phyloP scores from a whole-genome alignment of 2,329 filamentous ascomycete genomes.

The Arthroderma sp. region DNA sequence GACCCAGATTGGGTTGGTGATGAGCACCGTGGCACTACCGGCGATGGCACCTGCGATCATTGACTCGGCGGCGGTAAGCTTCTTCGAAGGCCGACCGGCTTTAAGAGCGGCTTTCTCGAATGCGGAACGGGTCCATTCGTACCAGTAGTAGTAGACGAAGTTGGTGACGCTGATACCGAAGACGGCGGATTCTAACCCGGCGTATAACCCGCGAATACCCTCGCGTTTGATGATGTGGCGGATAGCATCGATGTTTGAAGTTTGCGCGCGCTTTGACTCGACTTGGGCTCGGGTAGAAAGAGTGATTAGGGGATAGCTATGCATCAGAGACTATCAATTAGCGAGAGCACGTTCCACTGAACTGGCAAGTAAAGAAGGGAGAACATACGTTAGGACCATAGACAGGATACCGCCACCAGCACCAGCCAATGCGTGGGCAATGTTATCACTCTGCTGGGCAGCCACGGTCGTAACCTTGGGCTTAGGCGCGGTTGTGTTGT shows the following conservation, averaged over 20 bases:
- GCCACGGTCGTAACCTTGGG: constrained; percentile 43
- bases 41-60: constrained; percentile 94
- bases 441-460: constrained; percentile 83
- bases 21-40: constrained; percentile 81
- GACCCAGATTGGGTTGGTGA: constrained; percentile 99
- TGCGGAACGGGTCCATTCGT: constrained; percentile 84
- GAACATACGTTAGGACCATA: constrained; percentile 73
- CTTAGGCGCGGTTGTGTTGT: constrained; percentile 22
- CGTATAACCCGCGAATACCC: constrained; percentile 76
- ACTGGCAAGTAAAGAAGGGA: background rate
- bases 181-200: constrained; percentile 82
- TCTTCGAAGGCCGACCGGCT: constrained; percentile 59
- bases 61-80: constrained; percentile 79
- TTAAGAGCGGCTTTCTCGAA: constrained; percentile 64
- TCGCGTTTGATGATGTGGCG: constrained; percentile 82
- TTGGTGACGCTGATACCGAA: constrained; percentile 98
- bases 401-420: constrained; percentile 88
- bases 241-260: constrained; percentile 69
- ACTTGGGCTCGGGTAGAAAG: constrained; percentile 95
- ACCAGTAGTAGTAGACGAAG: constrained; percentile 99
- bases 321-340: background rate
- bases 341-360: background rate
- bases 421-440: constrained; percentile 85
- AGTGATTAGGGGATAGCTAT: constrained; percentile 87
- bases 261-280: constrained; percentile 84